Evolutionary conservation across 768 basidiomycete species (phyloP).

Genomic region (Russula compacta): DNA sequence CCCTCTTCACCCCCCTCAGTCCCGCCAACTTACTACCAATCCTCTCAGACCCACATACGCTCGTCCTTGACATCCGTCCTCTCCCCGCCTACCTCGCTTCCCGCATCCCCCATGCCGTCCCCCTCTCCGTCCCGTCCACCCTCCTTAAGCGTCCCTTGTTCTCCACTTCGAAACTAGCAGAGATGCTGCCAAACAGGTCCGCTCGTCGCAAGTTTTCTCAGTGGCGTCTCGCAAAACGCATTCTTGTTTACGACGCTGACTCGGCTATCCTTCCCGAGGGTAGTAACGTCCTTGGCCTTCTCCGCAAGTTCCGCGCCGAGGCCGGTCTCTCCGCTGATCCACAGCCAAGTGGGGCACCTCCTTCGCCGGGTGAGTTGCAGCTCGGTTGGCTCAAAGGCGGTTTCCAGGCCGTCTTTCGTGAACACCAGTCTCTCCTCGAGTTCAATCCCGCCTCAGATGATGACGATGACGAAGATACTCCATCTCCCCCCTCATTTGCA

Average conservation of each 20-base stretch:
- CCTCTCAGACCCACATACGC: constrained; percentile 32
- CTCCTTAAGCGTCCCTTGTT: constrained; percentile 87
- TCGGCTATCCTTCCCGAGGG: constrained; percentile 49
- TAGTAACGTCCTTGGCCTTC: constrained; percentile 60
- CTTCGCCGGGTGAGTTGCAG: constrained; percentile 29
- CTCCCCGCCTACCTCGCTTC: constrained; percentile 62
- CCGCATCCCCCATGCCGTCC: constrained; percentile 62
- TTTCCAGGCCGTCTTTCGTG: constrained; percentile 59
- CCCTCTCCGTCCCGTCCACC: constrained; percentile 88
- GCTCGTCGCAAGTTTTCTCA: constrained; percentile 50
- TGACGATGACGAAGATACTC: constrained; percentile 27
- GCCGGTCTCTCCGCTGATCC: constrained; percentile 30
- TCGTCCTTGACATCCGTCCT: constrained; percentile 85
- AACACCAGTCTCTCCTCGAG: constrained; percentile 45
- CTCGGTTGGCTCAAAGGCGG: constrained; percentile 80
- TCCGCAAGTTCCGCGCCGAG: constrained; percentile 63
- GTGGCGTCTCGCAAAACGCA: constrained; percentile 50
- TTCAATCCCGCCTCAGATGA: constrained; percentile 38
- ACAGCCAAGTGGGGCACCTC: neutral
- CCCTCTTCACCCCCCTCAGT: constrained; percentile 19
- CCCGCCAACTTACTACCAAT: constrained; percentile 27
- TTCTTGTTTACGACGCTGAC: constrained; percentile 85
- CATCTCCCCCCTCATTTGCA: constrained; percentile 18
- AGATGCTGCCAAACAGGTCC: constrained; percentile 63
- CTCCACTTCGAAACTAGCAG: constrained; percentile 63